Evolutionary conservation across 257 asterid genomes (phyloP), one percentile per base, ranked within the genome.

Genomic region (Scutellaria barbata): DNA sequence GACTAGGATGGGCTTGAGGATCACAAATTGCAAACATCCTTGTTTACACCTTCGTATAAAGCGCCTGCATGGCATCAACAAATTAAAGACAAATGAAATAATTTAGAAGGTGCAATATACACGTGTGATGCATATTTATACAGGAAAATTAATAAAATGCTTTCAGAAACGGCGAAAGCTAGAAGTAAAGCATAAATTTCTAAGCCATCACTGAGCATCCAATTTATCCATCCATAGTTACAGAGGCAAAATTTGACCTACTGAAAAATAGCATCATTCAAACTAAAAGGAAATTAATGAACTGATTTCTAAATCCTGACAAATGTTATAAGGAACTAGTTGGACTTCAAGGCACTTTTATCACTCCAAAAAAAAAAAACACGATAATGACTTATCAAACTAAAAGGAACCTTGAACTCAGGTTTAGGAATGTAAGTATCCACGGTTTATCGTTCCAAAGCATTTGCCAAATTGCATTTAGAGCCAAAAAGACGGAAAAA

Each of bases 11-110:
- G 99, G 99, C 81, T 95, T 95, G 75, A 95, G 95, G 85, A 95
- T 87, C 84, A 95, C 98, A 79, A 95, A 95, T 82, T 95, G 99
- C 87, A 95, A 75, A 82, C 97, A 89, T 37, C 97, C 99, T 79
- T 95, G 98, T 80, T 95, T 95, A 85, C 96, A 95, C 75, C 96
- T 87, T 82, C 98, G 85, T 76, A 95, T 92, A 80, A 95, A 95
- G 81, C 95, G 97, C 85, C 99, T 92, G 96, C 89, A 83, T 48
- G 8, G 74, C 8, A 66, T 61, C 54, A 64, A 52, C 5, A 71
- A 63, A 8, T 6, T 58, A 52, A 53, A 68, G 73, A 43, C 4
- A 62, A 72, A 57, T 58, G 48, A 40, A 68, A 18, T 37, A 73
- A 52, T 52, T 56, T 57, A 43, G 48, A 51, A 65, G 20, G 53